Evolutionary conservation across 192 early-diverging fungal species (phyloP).

Genomic region (Umbelopsis isabellina): DNA sequence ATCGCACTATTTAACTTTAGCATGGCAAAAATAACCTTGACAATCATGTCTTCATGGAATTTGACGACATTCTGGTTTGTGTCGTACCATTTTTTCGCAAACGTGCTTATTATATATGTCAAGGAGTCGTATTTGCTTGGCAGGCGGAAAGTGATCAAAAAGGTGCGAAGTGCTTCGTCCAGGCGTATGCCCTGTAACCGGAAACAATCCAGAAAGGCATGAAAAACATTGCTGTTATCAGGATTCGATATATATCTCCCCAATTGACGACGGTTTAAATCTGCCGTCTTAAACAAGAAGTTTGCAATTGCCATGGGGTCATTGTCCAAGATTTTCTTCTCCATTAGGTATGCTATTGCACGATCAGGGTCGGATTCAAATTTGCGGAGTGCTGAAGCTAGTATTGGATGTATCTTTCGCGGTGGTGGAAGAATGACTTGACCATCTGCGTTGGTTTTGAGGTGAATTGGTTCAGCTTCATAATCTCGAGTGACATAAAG

Average conservation of each 20-base stretch:
- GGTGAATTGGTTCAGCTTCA: not conserved
- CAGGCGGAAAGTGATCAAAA: conserved; percentile 55
- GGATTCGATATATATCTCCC: conserved; percentile 59
- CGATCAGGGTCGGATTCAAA: conserved; percentile 62
- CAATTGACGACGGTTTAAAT: conserved; percentile 58
- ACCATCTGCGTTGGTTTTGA: conserved; percentile 10
- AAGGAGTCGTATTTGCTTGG: conserved; percentile 53
- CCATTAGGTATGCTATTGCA: conserved; percentile 60
- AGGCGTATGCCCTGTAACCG: conserved; percentile 55
- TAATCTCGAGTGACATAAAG: conserved; percentile 48
- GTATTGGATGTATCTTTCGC: conserved; percentile 56
- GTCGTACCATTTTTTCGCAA: conserved; percentile 65
- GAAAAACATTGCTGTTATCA: conserved; percentile 58
- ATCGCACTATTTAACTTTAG: conserved; percentile 64
- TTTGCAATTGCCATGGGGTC: conserved; percentile 66
- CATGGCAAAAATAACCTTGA: conserved; percentile 67
- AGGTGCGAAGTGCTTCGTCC: conserved; percentile 62
- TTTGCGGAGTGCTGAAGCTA: conserved; percentile 60
- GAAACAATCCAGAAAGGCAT: conserved; percentile 59
- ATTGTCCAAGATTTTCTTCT: conserved; percentile 54
- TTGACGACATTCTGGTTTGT: conserved; percentile 60
- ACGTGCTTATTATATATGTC: conserved; percentile 58
- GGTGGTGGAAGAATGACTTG: conserved; percentile 35
- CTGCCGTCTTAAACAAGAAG: conserved; percentile 69
- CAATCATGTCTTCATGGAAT: conserved; percentile 55